Base-by-base conservation (phyloP, 768 basidiomycete species). In the Pisolithus tinctorius region DNA sequence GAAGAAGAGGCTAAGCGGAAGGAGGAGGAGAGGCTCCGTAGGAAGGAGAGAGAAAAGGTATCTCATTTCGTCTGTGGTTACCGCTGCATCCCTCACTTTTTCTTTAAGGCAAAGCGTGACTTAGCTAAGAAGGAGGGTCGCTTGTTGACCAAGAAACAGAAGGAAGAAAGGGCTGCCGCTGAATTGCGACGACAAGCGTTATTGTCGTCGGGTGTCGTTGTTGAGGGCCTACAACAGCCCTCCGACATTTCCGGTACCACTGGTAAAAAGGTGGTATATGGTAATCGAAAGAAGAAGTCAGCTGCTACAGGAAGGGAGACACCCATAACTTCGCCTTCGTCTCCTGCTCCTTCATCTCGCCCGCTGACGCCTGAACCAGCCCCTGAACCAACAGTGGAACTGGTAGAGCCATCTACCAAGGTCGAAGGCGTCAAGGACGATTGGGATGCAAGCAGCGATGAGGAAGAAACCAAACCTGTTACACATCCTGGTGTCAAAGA, bases 121-220 rank as follows among this genome's bases (percentile, higher is more conserved):
- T 65, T 87, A 47, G 85, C 88, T 13, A 92, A 88, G 78, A 95
- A 93, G 66, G 94, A 98, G 71, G 96, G 96, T 23, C 82, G 88
- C 43, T 72, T 95, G 25, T 77, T 98, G 46, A 98, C 95, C n/a
- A 93, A 95, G 69, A 96, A 94, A 70, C 94, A 98, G 67, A 95
- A 93, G 69, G 88, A 91, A 62, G 94, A 97, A 66, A 84, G 79
- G 59, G 88, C 88, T 20, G 87, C 84, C 57, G 93, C 92, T 3
- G 94, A 97, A 66, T 81, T 91, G 29, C 84, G 93, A 50, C 88
- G 84, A 64, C 82, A 95, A 64, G 94, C 95, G 2, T 79, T 98
- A 48, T 75, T 98, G 46, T 86, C 89, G 17, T 87, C 89, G 34
- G 93, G 93, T 46, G 87, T 88, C 45, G 84, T 85, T 58, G 87